Conservation (phyloP, 352 stramenopile genomes). For the Globisporangium cylindrosporum region DNA sequence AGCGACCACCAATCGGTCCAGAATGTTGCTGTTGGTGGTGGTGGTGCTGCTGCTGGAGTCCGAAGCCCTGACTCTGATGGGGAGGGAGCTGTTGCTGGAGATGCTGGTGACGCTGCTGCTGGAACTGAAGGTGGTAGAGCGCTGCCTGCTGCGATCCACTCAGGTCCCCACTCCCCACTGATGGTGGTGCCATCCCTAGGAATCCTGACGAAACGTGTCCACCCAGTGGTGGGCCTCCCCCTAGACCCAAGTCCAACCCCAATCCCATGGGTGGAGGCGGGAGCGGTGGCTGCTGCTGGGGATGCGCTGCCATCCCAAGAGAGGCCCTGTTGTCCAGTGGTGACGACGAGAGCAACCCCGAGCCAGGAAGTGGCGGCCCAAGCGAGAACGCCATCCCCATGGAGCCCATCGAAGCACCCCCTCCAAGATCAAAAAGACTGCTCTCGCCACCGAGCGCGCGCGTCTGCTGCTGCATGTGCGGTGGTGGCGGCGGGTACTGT, state of each 20-base stretch:
- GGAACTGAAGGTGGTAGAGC: conserved; percentile 44
- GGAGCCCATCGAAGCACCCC: not conserved
- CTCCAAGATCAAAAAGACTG: conserved; percentile 6
- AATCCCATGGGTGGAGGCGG: conserved; percentile 10
- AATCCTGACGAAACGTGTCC: not conserved
- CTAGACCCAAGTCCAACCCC: conserved; percentile 7
- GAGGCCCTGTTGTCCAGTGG: conserved; percentile 2
- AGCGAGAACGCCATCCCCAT: conserved; percentile 6
- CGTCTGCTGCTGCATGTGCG: conserved; percentile 2
- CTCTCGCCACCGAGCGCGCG: not conserved
- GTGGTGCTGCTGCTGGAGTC: conserved; percentile 15
- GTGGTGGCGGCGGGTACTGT: not conserved
- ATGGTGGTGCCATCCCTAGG: not conserved
- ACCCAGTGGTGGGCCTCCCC: not conserved
- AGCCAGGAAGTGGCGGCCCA: not conserved
- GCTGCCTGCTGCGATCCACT: conserved; percentile 9
- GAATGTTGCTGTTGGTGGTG: not conserved
- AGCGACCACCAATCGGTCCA: not conserved
- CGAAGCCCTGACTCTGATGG: conserved; percentile 26
- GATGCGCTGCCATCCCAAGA: conserved; percentile 18
- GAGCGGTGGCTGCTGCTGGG: conserved; percentile 10
- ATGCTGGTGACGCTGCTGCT: conserved; percentile 36
- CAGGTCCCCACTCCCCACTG: not conserved
- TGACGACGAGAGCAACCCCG: conserved; percentile 1
- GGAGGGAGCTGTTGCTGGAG: conserved; percentile 21